A percentile compares a stretch with the other conserved stretches of the same genome.
phyloP scores from a whole-genome alignment of 2,329 filamentous ascomycete species.

The Colletotrichum sp. region DNA sequence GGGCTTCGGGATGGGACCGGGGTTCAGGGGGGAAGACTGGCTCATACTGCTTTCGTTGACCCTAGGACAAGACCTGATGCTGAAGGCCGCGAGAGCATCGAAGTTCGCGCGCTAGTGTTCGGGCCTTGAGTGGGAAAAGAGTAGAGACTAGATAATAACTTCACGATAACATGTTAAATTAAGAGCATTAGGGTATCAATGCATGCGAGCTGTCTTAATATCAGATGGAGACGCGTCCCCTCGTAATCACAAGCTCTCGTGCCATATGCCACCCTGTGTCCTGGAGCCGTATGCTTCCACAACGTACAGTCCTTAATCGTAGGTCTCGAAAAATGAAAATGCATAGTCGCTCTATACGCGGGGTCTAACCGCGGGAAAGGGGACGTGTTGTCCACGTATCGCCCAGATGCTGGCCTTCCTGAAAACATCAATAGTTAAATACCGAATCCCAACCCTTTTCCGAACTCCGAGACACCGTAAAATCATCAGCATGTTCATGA shows the following conservation, averaged over 20 bases:
- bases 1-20: constrained; percentile 50
- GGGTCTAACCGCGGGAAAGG: background rate
- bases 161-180: constrained; percentile 12
- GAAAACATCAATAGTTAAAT: background rate
- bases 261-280: constrained; percentile 1
- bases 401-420: background rate
- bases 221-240: background rate
- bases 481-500: constrained; percentile 6
- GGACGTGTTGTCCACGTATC: background rate
- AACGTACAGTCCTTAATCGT: background rate
- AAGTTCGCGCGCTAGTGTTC: constrained; percentile 86
- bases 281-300: background rate
- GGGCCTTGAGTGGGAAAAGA: constrained; percentile 49
- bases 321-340: background rate
- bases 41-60: constrained; percentile 83
- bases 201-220: background rate
- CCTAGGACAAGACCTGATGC: constrained; percentile 73
- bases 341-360: background rate
- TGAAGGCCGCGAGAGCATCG: constrained; percentile 82
- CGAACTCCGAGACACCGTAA: constrained; percentile 12
- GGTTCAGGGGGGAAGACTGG: constrained; percentile 60
- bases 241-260: background rate
- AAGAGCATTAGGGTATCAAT: constrained; percentile 13
- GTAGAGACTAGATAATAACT: background rate
- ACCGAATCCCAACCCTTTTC: background rate